A percentile compares a stretch with the other conserved stretches of the same genome.
Evolutionary conservation across 208 protist genomes (phyloP).

Genomic region (Spongospora subterranea): DNA sequence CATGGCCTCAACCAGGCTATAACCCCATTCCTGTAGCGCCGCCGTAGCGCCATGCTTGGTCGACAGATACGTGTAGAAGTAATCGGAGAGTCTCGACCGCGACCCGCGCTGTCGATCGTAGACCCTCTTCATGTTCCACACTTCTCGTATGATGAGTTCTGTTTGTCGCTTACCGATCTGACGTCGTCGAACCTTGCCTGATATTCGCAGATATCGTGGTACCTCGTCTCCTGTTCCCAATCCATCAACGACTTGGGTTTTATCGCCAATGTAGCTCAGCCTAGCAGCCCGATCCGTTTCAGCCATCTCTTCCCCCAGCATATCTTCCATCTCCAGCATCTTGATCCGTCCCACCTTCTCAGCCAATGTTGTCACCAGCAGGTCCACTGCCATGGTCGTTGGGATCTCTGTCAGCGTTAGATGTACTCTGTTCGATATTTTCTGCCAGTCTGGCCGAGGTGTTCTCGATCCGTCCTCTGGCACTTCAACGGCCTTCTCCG

Average conservation of each 20-base stretch:
- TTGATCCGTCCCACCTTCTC: not conserved
- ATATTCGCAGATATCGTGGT: not conserved
- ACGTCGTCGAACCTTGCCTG: slow-evolving; percentile 21
- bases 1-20: slow-evolving; percentile 38
- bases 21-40: slow-evolving; percentile 43
- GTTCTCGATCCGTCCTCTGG: not conserved
- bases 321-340: not conserved
- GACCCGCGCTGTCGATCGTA: slow-evolving; percentile 1
- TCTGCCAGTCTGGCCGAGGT: slow-evolving; percentile 11
- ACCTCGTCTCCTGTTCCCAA: not conserved
- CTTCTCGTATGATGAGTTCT: not conserved
- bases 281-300: not conserved
- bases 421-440: not conserved
- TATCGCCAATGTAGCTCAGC: not conserved
- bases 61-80: slow-evolving; percentile 52
- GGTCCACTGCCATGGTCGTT: not conserved
- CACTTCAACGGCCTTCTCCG: too few relatives aligned
- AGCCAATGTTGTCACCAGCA: not conserved
- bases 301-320: not conserved
- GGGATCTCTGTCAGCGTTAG: not conserved
- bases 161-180: not conserved
- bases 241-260: not conserved
- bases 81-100: not conserved
- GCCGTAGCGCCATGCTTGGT: not conserved
- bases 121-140: slow-evolving; percentile 28